Evolutionary conservation across 2,329 filamentous ascomycete species (phyloP).

Genomic region (Cordyceps cicadae): DNA sequence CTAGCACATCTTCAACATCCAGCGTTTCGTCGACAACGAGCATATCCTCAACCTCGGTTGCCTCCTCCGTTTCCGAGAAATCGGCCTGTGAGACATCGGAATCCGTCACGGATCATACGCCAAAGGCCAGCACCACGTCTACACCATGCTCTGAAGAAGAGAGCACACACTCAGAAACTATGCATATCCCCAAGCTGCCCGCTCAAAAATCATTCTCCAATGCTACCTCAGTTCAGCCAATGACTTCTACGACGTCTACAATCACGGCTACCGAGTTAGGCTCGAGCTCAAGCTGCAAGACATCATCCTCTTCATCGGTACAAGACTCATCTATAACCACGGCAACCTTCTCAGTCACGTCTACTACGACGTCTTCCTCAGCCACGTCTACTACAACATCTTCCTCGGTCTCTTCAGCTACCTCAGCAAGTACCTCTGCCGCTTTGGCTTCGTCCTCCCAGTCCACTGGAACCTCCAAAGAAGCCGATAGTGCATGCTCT

Average conservation of each 20-base stretch:
- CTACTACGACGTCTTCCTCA: not conserved
- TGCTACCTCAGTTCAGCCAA: not conserved
- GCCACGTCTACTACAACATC: not conserved
- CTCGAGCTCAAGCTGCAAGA: not conserved
- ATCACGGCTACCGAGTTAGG: not conserved
- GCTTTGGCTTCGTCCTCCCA: not conserved
- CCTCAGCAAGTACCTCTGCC: not conserved
- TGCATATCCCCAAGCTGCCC: constrained; percentile 6
- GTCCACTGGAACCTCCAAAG: not conserved
- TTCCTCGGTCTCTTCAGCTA: not conserved
- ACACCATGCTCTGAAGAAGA: not conserved
- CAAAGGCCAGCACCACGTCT: not conserved
- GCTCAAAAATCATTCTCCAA: not conserved
- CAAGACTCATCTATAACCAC: not conserved
- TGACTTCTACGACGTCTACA: not conserved
- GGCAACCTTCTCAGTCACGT: not conserved
- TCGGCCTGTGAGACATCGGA: not conserved
- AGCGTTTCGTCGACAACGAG: not conserved
- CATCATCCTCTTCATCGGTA: not conserved
- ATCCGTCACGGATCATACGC: not conserved
- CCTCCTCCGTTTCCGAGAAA: not conserved
- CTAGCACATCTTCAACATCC: not conserved
- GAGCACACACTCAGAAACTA: not conserved
- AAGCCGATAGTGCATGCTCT: not conserved
- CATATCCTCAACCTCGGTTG: not conserved